Percentiles rank a stretch among this genome's conserved stretches.
Evolutionary conservation across 2,329 filamentous ascomycete species (phyloP).

Genomic region (Aspergillus pseudotamarii): DNA sequence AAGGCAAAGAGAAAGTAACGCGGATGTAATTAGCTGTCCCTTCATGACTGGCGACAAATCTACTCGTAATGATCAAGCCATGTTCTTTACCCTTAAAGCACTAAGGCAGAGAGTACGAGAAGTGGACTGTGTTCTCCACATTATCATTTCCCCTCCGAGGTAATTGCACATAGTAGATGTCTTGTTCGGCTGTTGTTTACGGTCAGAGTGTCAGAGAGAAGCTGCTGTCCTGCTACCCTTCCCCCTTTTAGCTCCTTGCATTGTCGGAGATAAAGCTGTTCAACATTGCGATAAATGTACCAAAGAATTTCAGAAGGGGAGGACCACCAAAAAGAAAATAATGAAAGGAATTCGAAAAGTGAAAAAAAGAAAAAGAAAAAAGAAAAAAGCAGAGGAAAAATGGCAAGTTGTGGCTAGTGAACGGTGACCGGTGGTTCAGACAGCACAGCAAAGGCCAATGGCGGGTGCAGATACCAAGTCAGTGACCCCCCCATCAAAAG

Average conservation of each 20-base stretch:
- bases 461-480: not conserved
- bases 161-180: not conserved
- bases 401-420: constrained; percentile 8
- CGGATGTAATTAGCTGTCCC: not conserved
- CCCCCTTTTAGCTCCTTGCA: constrained; percentile 1
- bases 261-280: not conserved
- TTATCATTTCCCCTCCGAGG: not conserved
- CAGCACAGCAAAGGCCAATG: not conserved
- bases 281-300: not conserved
- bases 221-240: not conserved
- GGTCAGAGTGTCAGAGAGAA: not conserved
- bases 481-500: constrained; percentile 8
- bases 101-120: constrained; percentile 1
- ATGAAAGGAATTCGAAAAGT: not conserved
- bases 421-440: not conserved
- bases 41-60: not conserved
- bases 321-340: not conserved
- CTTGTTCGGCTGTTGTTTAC: not conserved
- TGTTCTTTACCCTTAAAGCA: not conserved
- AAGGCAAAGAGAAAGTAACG: not conserved
- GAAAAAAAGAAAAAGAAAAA: too few relatives aligned
- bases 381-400: not conserved
- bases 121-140: not conserved
- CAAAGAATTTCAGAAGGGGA: not conserved
- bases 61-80: not conserved